phyloP scores from a whole-genome alignment of 352 stramenopile genomes.

The Globisporangium lucens region DNA sequence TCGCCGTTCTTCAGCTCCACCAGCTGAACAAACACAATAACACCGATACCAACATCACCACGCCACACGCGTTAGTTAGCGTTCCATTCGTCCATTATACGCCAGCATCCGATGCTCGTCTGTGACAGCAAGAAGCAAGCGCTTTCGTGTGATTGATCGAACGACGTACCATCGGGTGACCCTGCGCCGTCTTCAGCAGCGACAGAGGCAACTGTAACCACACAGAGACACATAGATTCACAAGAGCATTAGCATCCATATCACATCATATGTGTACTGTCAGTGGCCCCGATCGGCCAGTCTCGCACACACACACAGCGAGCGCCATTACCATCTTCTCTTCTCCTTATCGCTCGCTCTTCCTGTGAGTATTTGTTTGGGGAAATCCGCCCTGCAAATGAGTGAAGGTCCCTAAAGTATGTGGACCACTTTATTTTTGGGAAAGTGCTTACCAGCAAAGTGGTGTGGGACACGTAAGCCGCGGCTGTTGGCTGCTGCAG shows the following conservation, averaged over 20 bases:
- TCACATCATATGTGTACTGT: not conserved
- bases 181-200: conserved; percentile 93
- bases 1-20: conserved; percentile 99
- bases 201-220: conserved; percentile 90
- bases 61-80: not conserved
- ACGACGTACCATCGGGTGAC: conserved; percentile 88
- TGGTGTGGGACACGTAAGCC: conserved; percentile 3
- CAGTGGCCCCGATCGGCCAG: not conserved
- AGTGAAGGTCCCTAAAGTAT: not conserved
- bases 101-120: not conserved
- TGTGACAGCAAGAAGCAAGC: not conserved
- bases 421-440: not conserved
- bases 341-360: conserved; percentile 7
- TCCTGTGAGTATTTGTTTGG: not conserved
- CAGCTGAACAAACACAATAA: conserved; percentile 49
- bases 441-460: not conserved
- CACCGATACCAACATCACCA: not conserved
- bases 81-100: not conserved
- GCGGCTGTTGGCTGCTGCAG: not conserved
- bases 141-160: not conserved
- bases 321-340: not conserved
- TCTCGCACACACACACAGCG: not conserved
- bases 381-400: not conserved
- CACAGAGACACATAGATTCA: conserved; percentile 13
- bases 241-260: conserved; percentile 1